Evolutionary conservation across 2,329 filamentous ascomycete genomes (phyloP).

Genomic region (Aspergillus sp.): DNA sequence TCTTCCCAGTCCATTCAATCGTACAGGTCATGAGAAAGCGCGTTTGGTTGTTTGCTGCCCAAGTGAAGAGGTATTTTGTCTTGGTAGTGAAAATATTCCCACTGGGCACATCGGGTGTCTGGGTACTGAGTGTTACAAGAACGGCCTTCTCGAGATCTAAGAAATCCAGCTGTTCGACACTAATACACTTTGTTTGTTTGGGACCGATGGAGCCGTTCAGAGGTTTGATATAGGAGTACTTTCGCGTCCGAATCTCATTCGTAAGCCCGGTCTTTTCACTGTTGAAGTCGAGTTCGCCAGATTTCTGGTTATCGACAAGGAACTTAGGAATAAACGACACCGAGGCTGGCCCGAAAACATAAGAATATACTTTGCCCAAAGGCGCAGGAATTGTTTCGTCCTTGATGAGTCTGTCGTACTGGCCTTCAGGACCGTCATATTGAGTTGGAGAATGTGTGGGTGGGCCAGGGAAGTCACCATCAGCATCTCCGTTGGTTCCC

Average conservation of each 20-base stretch:
- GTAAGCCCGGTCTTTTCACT: slow-evolving; percentile 75
- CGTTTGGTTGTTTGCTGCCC: slow-evolving; percentile 84
- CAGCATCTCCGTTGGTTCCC: slow-evolving; percentile 35
- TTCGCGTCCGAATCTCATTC: slow-evolving; percentile 71
- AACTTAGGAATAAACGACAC: slow-evolving; percentile 82
- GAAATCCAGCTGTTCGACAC: slow-evolving; percentile 77
- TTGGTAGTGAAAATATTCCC: slow-evolving; percentile 90
- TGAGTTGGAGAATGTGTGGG: slow-evolving; percentile 78
- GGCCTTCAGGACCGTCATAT: slow-evolving; percentile 73
- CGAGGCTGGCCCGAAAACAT: slow-evolving; percentile 82
- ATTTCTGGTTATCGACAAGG: slow-evolving; percentile 84
- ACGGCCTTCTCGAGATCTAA: slow-evolving; percentile 86
- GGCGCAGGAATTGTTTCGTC: slow-evolving; percentile 86
- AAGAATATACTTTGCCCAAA: slow-evolving; percentile 83
- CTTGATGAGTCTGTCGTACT: slow-evolving; percentile 81
- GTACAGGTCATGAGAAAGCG: slow-evolving; percentile 83
- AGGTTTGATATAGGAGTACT: slow-evolving; percentile 89
- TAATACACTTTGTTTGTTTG: slow-evolving; percentile 91
- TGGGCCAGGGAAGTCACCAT: slow-evolving; percentile 78
- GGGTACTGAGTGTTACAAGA: slow-evolving; percentile 76
- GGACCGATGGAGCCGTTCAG: slow-evolving; percentile 81
- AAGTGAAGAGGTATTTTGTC: slow-evolving; percentile 91
- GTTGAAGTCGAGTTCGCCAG: slow-evolving; percentile 79
- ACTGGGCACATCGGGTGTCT: slow-evolving; percentile 92
- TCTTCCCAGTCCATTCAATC: slow-evolving; percentile 96